Evolutionary conservation across 345 rosid species (phyloP).

Genomic region (Murraya koenigii): DNA sequence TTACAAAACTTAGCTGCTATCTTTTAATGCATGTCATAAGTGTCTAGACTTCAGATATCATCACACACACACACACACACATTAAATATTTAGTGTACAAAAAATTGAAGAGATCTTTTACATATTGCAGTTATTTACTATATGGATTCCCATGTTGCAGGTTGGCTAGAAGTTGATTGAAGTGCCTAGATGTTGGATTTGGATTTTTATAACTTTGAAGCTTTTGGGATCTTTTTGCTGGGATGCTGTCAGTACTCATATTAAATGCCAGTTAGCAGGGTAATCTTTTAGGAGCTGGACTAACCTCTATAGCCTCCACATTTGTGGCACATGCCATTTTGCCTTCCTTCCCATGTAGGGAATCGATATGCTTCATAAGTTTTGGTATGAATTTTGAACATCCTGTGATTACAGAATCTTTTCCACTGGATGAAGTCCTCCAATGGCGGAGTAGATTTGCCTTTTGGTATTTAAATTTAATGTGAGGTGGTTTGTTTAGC

Average conservation of each 20-base stretch:
- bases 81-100: too few species aligned
- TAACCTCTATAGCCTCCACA: conserved; percentile 21
- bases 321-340: background rate
- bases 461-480: background rate
- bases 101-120: background rate
- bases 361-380: background rate
- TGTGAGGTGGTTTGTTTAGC: background rate
- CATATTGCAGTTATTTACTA: background rate
- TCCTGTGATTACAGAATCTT: background rate
- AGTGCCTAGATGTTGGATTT: background rate
- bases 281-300: conserved; percentile 14
- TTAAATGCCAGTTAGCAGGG: conserved; percentile 14
- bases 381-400: background rate
- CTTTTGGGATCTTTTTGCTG: conserved; percentile 10
- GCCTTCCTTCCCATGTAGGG: background rate
- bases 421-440: conserved; percentile 5
- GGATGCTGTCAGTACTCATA: conserved; percentile 13
- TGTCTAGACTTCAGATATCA: too few species aligned
- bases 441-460: background rate
- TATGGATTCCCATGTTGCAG: conserved; percentile 12
- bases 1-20: too few species aligned
- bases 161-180: conserved; percentile 7
- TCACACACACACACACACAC: too few species aligned
- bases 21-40: too few species aligned
- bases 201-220: background rate